Conservation (phyloP, 2,329 filamentous ascomycete genomes). For the Aplosporella prunicola region DNA sequence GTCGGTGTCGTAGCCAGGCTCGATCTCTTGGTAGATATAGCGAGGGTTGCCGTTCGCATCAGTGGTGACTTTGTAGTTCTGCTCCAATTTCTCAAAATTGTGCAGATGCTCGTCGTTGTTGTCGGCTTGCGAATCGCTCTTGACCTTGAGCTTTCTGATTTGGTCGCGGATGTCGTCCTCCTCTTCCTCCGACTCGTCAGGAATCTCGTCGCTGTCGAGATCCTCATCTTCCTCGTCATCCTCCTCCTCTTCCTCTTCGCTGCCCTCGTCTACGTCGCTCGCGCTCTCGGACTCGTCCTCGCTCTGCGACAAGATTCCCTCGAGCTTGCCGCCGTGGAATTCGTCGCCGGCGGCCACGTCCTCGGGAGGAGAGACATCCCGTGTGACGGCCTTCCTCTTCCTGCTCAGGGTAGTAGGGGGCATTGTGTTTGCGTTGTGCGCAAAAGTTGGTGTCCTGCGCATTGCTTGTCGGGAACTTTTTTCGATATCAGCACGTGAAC, state of each 20-base stretch:
- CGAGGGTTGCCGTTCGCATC: conserved; percentile 87
- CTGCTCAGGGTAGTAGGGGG: conserved; percentile 18
- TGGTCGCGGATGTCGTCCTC: conserved; percentile 36
- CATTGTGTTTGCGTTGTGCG: too few species aligned
- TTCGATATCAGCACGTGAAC: too few species aligned
- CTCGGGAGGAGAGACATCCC: conserved; percentile 23
- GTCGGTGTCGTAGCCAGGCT: conserved; percentile 92
- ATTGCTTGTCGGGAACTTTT: background rate
- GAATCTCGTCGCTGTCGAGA: conserved; percentile 31
- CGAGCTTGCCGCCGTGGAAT: conserved; percentile 29
- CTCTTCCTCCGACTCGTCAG: conserved; percentile 31
- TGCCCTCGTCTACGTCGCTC: conserved; percentile 17
- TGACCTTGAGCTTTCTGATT: conserved; percentile 33
- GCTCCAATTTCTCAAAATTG: conserved; percentile 18
- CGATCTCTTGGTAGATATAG: conserved; percentile 89
- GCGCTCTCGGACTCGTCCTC: conserved; percentile 29
- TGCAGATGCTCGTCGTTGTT: conserved; percentile 17
- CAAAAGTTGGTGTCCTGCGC: background rate
- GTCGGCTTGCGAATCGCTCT: conserved; percentile 17
- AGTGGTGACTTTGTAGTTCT: conserved; percentile 53
- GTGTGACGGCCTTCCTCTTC: conserved; percentile 36
- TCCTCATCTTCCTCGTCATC: conserved; percentile 22
- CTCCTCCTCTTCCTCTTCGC: conserved; percentile 18
- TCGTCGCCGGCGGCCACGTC: conserved; percentile 18
- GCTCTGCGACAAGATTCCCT: conserved; percentile 34